These are phyloP conservation scores for Blastosporella zonata DNA, from an alignment of 1,284 basidiomycete genomes.

Conservation along the genomic window DNA sequence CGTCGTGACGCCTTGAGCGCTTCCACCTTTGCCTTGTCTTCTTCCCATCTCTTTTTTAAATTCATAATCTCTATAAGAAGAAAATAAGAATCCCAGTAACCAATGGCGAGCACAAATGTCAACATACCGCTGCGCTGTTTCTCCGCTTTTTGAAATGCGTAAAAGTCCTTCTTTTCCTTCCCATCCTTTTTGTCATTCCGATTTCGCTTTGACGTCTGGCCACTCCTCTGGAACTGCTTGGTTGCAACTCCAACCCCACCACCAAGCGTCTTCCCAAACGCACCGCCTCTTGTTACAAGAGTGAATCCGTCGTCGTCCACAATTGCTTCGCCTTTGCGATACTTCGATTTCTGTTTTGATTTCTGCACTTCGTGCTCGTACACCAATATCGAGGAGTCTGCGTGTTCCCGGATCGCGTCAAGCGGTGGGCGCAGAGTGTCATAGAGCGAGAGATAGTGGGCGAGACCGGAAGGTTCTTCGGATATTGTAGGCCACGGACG, in stretches of 20 bases:
- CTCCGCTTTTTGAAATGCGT: slow-evolving; percentile 86
- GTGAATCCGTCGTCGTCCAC: slow-evolving; percentile 94
- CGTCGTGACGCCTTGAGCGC: slow-evolving; percentile 74
- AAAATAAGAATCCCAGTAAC: slow-evolving; percentile 4
- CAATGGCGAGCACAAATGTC: slow-evolving; percentile 2
- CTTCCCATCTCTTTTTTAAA: slow-evolving; percentile 79
- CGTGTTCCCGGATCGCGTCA: slow-evolving; percentile 67
- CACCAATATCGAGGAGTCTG: slow-evolving; percentile 70
- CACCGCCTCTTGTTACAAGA: slow-evolving; percentile 82
- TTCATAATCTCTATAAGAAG: slow-evolving; percentile 61
- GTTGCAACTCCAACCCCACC: slow-evolving; percentile 78
- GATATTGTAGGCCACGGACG: slow-evolving; percentile 58
- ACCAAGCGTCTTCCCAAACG: slow-evolving; percentile 81
- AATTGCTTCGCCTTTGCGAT: slow-evolving; percentile 76
- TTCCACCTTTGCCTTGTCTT: slow-evolving; percentile 84
- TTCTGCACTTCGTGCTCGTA: slow-evolving; percentile 73
- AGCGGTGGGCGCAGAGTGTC: slow-evolving; percentile 68
- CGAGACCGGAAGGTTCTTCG: slow-evolving; percentile 61
- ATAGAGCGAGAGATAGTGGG: slow-evolving; percentile 67
- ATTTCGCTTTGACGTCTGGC: slow-evolving; percentile 47
- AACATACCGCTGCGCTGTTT: slow-evolving; percentile 77
- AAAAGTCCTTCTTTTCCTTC: slow-evolving; percentile 76
- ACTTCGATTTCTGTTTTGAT: slow-evolving; percentile 62
- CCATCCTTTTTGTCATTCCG: slow-evolving; percentile 60
- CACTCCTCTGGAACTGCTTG: slow-evolving; percentile 64